Percentiles rank a stretch among this genome's conserved stretches.
phyloP scores from a whole-genome alignment of 352 stramenopile species.

The Globisporangium nagaii region DNA sequence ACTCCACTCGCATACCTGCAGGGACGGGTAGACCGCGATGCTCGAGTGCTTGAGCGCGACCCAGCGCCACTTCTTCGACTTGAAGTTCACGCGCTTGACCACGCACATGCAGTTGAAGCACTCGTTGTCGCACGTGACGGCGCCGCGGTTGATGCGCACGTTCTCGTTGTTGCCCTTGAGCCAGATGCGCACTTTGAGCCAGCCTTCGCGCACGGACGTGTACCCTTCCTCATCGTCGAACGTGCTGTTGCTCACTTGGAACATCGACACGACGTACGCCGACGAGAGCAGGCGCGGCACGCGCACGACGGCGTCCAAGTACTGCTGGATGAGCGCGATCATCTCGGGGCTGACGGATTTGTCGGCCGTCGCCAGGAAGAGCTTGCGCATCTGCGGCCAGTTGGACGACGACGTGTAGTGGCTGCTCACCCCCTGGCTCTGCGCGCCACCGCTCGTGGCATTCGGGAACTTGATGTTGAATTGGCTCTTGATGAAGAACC shows the following conservation, averaged over 20 bases:
- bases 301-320: constrained; percentile 62
- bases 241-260: constrained; percentile 81
- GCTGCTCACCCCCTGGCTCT: constrained; percentile 5
- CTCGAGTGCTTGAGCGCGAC: constrained; percentile 78
- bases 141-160: constrained; percentile 75
- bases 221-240: constrained; percentile 82
- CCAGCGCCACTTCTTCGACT: constrained; percentile 78
- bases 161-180: constrained; percentile 84
- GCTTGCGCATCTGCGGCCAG: constrained; percentile 73
- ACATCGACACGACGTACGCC: constrained; percentile 65
- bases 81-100: constrained; percentile 80
- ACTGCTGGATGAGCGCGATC: constrained; percentile 70
- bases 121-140: constrained; percentile 77
- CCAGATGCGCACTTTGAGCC: constrained; percentile 80
- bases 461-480: constrained; percentile 48
- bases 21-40: constrained; percentile 76
- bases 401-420: constrained; percentile 12
- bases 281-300: constrained; percentile 60
- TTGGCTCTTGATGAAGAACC: constrained; percentile 85
- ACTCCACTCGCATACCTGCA: constrained; percentile 25
- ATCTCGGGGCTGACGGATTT: constrained; percentile 73
- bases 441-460: constrained; percentile 1
- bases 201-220: constrained; percentile 76
- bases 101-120: constrained; percentile 89
- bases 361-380: constrained; percentile 74